A percentile compares a stretch with the other conserved stretches of the same genome.
Evolutionary conservation across 305 asterid genomes (phyloP).

Genomic region (Petunia hybrid): DNA sequence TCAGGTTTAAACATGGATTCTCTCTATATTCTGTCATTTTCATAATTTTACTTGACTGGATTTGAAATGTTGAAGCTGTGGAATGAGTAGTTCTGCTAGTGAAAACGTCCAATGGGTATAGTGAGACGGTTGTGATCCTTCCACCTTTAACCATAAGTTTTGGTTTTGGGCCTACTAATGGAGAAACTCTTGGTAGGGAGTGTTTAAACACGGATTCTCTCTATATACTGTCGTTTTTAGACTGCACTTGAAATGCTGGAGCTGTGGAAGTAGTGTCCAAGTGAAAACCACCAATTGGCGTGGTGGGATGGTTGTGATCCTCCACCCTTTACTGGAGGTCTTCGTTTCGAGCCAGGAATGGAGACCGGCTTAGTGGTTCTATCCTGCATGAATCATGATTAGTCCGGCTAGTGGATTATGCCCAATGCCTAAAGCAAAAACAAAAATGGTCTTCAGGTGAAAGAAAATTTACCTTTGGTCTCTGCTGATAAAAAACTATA

Average conservation of each 20-base stretch:
- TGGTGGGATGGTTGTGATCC: neutral
- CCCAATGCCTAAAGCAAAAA: neutral
- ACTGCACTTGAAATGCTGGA: neutral
- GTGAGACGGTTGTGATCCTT: neutral
- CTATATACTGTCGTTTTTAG: neutral
- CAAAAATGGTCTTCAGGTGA: neutral
- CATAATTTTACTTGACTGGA: neutral
- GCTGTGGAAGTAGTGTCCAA: neutral
- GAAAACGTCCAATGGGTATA: neutral
- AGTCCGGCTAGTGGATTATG: neutral
- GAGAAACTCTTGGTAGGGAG: neutral
- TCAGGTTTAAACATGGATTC: slow-evolving; percentile 6
- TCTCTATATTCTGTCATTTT: slow-evolving; percentile 5
- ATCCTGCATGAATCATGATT: neutral
- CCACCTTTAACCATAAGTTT: neutral
- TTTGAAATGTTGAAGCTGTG: neutral
- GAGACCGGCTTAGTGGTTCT: neutral
- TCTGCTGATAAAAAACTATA: slow-evolving; percentile 1
- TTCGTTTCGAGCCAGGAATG: neutral
- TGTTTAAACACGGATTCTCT: neutral
- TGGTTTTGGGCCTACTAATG: neutral
- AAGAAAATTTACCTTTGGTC: slow-evolving; percentile 5
- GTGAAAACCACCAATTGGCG: neutral
- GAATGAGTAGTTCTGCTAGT: neutral
- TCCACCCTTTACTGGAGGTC: neutral